Evolutionary conservation across 257 asterid species (phyloP).

Genomic region (Eucommia ulmoides): DNA sequence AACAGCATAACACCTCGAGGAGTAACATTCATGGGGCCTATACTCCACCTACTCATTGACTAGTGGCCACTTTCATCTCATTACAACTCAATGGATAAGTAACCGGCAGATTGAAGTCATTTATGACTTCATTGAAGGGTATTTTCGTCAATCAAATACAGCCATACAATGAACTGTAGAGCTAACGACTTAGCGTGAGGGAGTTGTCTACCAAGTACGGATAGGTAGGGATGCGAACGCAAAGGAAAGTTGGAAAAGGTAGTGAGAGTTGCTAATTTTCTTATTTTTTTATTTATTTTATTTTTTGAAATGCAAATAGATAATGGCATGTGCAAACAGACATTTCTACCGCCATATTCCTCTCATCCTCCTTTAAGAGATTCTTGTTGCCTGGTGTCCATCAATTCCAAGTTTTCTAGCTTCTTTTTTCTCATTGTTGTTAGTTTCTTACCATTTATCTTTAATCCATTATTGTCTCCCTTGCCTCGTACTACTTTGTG

Average conservation of each 20-base stretch:
- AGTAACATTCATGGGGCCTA: conserved; percentile 37
- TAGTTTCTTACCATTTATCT: conserved; percentile 35
- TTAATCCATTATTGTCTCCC: conserved; percentile 20
- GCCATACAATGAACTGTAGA: conserved; percentile 11
- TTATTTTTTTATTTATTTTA: too few relatives aligned
- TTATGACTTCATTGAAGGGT: conserved; percentile 12
- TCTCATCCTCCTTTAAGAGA: conserved; percentile 60
- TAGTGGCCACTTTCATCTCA: conserved; percentile 3
- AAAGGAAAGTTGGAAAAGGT: conserved; percentile 4
- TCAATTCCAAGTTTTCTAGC: conserved; percentile 21
- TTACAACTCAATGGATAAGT: conserved; percentile 5
- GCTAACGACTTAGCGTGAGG: conserved; percentile 17
- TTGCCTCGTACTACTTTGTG: conserved; percentile 17
- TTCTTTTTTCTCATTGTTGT: conserved; percentile 17
- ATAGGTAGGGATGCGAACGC: conserved; percentile 17
- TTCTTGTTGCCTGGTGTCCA: conserved; percentile 62
- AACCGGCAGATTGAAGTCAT: conserved; percentile 1
- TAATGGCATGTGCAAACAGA: conserved; percentile 71
- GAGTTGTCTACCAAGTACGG: conserved; percentile 14
- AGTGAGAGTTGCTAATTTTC: conserved; percentile 9
- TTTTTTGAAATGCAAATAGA: conserved; percentile 59
- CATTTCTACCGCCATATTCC: conserved; percentile 82
- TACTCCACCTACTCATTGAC: conserved; percentile 14
- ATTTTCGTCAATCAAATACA: conserved; percentile 1
- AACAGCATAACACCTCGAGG: conserved; percentile 50